A percentile compares a stretch with the other conserved stretches of the same genome.
Conservation (phyloP, 2,329 filamentous ascomycete genomes). For the Aspergillus brasiliensis region DNA sequence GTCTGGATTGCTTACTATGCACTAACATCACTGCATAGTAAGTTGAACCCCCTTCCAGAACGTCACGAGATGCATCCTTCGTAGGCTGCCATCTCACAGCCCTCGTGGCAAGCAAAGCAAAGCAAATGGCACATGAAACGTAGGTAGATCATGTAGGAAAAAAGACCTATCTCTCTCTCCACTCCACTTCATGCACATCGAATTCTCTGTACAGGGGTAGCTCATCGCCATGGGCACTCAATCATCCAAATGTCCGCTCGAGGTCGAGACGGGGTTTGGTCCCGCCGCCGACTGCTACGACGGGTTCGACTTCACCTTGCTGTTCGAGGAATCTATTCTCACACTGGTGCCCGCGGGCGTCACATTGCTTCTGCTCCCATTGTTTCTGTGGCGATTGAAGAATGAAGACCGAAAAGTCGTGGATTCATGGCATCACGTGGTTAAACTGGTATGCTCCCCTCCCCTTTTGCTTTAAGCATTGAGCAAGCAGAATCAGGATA, state of each 20-base stretch:
- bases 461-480: too few species aligned
- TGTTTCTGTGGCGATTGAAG: background rate
- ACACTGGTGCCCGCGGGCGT: conserved; percentile 19
- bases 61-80: background rate
- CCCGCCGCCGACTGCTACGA: background rate
- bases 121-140: background rate
- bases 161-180: background rate
- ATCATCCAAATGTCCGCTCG: background rate
- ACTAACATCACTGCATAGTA: background rate
- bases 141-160: background rate
- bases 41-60: background rate
- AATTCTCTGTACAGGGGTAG: background rate
- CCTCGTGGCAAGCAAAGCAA: background rate
- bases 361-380: background rate
- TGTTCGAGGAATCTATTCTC: conserved; percentile 37
- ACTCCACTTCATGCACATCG: background rate
- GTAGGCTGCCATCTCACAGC: background rate
- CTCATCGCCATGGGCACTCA: background rate
- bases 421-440: background rate
- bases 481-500: too few species aligned
- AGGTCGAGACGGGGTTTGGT: background rate
- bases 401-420: background rate
- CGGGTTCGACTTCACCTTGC: conserved; percentile 34
- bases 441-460: background rate
- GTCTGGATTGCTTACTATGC: background rate